A percentile compares a stretch with the other conserved stretches of the same genome.
Conservation (phyloP, 257 asterid genomes). For the Nicotiana obtusifolia region DNA sequence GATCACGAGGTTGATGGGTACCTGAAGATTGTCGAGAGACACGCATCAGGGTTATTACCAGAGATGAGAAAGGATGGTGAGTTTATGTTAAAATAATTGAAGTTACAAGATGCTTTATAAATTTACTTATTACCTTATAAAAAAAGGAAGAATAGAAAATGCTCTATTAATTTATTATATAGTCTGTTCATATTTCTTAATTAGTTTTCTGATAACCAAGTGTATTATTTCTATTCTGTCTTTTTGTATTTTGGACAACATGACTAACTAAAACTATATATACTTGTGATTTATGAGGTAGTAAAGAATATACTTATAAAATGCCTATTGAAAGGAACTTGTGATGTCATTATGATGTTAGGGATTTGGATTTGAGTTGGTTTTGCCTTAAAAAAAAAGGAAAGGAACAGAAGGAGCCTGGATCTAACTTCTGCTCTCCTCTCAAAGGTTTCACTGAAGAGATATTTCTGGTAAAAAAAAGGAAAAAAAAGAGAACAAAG, state of each 20-base stretch:
- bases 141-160: neutral
- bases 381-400: neutral
- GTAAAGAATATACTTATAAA: neutral
- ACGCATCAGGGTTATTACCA: constrained; percentile 81
- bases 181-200: neutral
- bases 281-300: neutral
- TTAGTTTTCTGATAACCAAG: neutral
- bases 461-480: neutral
- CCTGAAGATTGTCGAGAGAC: constrained; percentile 65
- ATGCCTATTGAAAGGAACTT: neutral
- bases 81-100: constrained; percentile 15
- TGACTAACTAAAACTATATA: neutral
- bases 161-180: neutral
- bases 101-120: neutral
- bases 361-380: neutral
- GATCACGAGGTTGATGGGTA: constrained; percentile 83
- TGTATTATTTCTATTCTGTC: neutral
- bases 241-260: neutral
- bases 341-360: neutral
- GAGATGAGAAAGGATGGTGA: constrained; percentile 96
- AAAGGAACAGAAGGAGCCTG: neutral
- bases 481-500: neutral
- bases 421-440: neutral
- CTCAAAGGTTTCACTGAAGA: neutral
- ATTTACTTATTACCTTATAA: neutral